A percentile compares a stretch with the other conserved stretches of the same genome.
phyloP scores from a whole-genome alignment of 1,139 yeast species.

The Saccharomyces hybrid region DNA sequence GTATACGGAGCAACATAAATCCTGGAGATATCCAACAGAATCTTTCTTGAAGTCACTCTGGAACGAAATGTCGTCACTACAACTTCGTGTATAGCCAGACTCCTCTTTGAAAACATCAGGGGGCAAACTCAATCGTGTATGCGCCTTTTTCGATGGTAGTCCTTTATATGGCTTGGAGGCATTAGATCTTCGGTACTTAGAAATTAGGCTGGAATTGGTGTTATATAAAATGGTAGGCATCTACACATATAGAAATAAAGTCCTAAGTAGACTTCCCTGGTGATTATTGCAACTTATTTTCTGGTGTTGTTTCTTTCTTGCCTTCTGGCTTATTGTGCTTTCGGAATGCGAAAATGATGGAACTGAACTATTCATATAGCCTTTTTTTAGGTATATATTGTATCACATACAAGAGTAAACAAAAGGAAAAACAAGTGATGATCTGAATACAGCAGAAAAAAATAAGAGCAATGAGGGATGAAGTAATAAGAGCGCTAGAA shows the following conservation, averaged over 20 bases:
- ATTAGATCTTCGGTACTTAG: constrained; percentile 21
- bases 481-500: constrained; percentile 10
- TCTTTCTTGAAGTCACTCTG: constrained; percentile 14
- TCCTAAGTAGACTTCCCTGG: constrained; percentile 1
- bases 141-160: background rate
- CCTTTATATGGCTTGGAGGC: constrained; percentile 8
- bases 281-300: background rate
- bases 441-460: background rate
- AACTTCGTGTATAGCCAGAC: background rate
- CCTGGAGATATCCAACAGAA: constrained; percentile 21
- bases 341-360: background rate
- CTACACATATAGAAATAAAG: background rate
- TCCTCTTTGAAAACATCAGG: too few species aligned
- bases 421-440: background rate
- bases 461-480: background rate
- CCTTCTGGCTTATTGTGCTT: background rate
- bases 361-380: background rate
- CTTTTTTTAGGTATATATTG: background rate
- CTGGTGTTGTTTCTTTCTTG: background rate
- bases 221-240: constrained; percentile 28
- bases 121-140: background rate
- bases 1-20: constrained; percentile 23
- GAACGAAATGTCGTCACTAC: constrained; percentile 15
- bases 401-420: background rate
- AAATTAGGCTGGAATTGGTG: constrained; percentile 25